Base-by-base conservation (phyloP, 805 yeast species). In the Myxozyma neglecta region DNA sequence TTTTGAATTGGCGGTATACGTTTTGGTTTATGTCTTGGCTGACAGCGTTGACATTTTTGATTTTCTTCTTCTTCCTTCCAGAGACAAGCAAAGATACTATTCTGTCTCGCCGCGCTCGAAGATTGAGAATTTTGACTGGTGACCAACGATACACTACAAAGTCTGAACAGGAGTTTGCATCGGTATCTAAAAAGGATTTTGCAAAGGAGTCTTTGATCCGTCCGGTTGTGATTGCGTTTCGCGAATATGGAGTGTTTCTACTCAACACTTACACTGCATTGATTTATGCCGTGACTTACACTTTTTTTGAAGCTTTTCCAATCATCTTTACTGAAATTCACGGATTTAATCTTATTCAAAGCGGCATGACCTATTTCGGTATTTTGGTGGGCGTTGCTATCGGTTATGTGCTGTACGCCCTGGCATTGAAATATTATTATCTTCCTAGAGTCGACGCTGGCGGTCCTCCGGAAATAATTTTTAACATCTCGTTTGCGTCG, bases 291-390 rank as follows among this genome's bases (percentile, higher is more conserved):
- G 72, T 80, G 35, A 64, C 82, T 62, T 85, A 83, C 70, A 71
- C 84, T 20, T 85, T 83, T 76, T 82, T 85, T 67, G 89, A 85
- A 71, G 84, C 83, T 7, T 83, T 83, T 72, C 89, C 90, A 11
- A 74, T 84, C 39, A 83, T 82, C 1, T 85, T 80, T 62, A 60
- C 63, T 6, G 81, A 77, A 1, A 68, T 76, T 20, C 76, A 83
- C 64, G 69, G 76, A 32, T 85, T 85, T 70, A 77, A 82, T 6
- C 69, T 77, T 35, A 76, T 83, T 42, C 82, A 80, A 56, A 64
- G 72, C 32, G 85, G 87, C 20, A 72, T 77, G 1, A 72, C 85
- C 0, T 85, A 77, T 71, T 50, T 81, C 44, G 76, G 83, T 13
- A 73, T 81, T 45, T 68, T 78, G 55, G 75, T 81, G 37, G 89